Evolutionary conservation across 306 rosid species (phyloP), one percentile per base, ranked within the genome.

Genomic region (Casuarina cunninghamiana): DNA sequence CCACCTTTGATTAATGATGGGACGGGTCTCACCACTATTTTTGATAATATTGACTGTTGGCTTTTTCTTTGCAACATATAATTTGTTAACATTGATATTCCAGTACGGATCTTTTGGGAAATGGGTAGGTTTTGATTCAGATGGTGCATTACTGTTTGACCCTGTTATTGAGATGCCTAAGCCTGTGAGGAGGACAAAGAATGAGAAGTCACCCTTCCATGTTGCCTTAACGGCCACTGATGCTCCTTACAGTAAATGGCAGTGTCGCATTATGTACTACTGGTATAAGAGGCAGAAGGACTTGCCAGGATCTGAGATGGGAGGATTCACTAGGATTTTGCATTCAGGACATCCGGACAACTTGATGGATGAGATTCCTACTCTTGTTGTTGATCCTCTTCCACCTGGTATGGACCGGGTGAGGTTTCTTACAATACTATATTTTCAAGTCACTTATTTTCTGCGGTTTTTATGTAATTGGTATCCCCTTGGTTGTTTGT

Each of bases 351-450:
- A 65, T 0, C 81, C 98, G 9, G 98, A 96, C 80, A 96, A 88
- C 89, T 86, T 96, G 89, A 96, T 96, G 98, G 92, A 91, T 79
- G 99, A 96, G 85, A 96, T 96, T 85, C 98, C 99, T 51, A 93
- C 99, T 46, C 76, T 87, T 69, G 94, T 96, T 69, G 99, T 96
- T 53, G 89, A 96, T 90, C 98, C 99, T 71, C 97, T 96, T 80
- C 97, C 99, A 5, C 90, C 85, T 48, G 99, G 97, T 75, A 73
- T 90, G 77, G 99, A 96, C 76, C 84, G 86, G 93, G 98, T 96
- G 87, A 88, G 93, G 44, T 77, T 80, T 50, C 79, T 62, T 44
- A 54, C 43, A 70, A 48, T 84, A 13, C 76, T 48, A 12, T 10
- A 66, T 43, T 50, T 55, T 45, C 70, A 5, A 10, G 44, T 41